A percentile compares a stretch with the other conserved stretches of the same genome.
phyloP scores from a whole-genome alignment of 2,329 filamentous ascomycete genomes.

The Paecilomyces variotii region DNA sequence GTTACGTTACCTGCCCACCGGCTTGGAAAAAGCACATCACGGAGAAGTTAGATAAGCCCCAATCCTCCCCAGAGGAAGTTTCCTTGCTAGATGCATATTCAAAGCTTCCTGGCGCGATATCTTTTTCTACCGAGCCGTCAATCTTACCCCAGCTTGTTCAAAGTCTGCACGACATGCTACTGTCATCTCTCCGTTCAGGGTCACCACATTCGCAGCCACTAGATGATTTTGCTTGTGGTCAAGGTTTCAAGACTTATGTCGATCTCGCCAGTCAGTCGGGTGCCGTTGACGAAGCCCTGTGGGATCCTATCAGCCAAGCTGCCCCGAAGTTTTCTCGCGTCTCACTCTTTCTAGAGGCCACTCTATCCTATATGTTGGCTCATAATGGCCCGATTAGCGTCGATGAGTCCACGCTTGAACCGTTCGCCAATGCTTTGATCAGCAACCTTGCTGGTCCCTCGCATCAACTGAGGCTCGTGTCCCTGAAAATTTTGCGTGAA shows the following conservation, averaged over 20 bases:
- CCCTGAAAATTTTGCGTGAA: constrained; percentile 62
- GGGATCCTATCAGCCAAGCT: constrained; percentile 57
- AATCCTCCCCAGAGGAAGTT: constrained; percentile 47
- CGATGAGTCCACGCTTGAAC: constrained; percentile 51
- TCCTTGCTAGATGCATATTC: constrained; percentile 62
- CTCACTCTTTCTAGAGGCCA: constrained; percentile 58
- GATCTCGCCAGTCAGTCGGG: constrained; percentile 55
- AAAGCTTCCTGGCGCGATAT: constrained; percentile 53
- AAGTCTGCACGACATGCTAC: constrained; percentile 57
- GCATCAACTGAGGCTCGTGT: constrained; percentile 63
- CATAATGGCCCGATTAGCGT: constrained; percentile 22
- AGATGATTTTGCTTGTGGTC: constrained; percentile 65
- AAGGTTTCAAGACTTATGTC: constrained; percentile 66
- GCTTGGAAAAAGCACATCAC: constrained; percentile 66
- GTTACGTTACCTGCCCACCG: constrained; percentile 32
- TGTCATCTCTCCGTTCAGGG: constrained; percentile 55
- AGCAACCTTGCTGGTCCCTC: constrained; percentile 68
- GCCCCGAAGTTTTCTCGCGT: constrained; percentile 59
- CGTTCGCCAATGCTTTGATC: constrained; percentile 57
- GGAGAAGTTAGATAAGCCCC: constrained; percentile 52
- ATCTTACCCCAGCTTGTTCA: constrained; percentile 60
- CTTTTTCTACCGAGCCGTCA: constrained; percentile 51
- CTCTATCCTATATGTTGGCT: constrained; percentile 42
- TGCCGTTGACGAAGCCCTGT: constrained; percentile 53
- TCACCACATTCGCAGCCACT: constrained; percentile 53